phyloP scores from a whole-genome alignment of 2,329 filamentous ascomycete species.

The Beauveria varroae region DNA sequence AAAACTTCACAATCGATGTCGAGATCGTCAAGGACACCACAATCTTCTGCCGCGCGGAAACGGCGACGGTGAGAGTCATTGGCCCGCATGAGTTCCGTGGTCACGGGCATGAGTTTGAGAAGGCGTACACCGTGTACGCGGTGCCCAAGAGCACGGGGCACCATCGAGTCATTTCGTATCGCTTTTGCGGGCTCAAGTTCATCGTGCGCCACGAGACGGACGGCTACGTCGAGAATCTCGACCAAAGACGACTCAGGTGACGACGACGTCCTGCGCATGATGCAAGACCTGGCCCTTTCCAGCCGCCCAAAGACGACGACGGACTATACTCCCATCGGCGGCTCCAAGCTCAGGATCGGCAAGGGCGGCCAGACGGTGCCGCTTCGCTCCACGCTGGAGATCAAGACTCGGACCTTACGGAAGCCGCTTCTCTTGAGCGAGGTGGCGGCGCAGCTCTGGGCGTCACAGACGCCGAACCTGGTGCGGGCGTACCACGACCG shows the following conservation, averaged over 20 bases:
- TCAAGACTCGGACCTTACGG: slow-evolving; percentile 33
- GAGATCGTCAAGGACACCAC: slow-evolving; percentile 31
- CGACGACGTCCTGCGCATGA: neutral
- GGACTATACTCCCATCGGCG: slow-evolving; percentile 2
- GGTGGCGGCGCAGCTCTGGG: slow-evolving; percentile 35
- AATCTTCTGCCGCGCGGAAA: slow-evolving; percentile 30
- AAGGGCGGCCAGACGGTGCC: slow-evolving; percentile 24
- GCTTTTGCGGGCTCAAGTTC: slow-evolving; percentile 31
- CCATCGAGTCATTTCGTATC: slow-evolving; percentile 37
- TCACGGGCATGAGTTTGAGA: slow-evolving; percentile 38
- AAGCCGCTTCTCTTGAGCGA: slow-evolving; percentile 26
- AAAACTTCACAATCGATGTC: slow-evolving; percentile 33
- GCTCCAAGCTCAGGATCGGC: slow-evolving; percentile 24
- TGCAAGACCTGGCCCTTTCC: neutral
- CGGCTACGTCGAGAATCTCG: slow-evolving; percentile 28
- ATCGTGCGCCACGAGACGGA: slow-evolving; percentile 37
- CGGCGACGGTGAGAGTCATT: slow-evolving; percentile 21
- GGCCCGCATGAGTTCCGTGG: slow-evolving; percentile 30
- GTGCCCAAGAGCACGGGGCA: slow-evolving; percentile 33
- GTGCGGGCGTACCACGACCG: slow-evolving; percentile 35
- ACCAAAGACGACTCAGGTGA: neutral
- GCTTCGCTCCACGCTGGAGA: slow-evolving; percentile 32
- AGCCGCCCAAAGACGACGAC: too few relatives aligned
- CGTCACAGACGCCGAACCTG: slow-evolving; percentile 39
- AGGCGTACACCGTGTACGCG: slow-evolving; percentile 30